A percentile compares a stretch with the other conserved stretches of the same genome.
Conservation (phyloP, 495 filamentous ascomycete species). For the Penicillium coffeae region DNA sequence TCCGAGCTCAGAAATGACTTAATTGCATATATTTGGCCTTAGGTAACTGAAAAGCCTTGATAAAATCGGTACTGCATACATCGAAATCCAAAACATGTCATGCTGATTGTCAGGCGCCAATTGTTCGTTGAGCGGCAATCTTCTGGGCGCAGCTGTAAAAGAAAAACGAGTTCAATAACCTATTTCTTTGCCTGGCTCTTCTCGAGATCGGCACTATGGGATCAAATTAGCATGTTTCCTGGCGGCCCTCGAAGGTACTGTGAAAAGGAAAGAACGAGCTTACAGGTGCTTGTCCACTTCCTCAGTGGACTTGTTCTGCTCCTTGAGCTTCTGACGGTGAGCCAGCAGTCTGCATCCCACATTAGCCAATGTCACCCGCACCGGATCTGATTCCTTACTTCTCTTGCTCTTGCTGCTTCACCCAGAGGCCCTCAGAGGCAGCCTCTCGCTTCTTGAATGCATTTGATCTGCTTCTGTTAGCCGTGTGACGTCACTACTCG, state of each 20-base stretch:
- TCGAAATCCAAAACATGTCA: not conserved
- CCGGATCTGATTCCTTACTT: constrained; percentile 48
- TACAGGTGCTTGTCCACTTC: constrained; percentile 79
- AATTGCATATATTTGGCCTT: not conserved
- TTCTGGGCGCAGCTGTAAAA: not conserved
- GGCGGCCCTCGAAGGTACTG: not conserved
- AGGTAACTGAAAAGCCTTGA: not conserved
- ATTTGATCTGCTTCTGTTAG: constrained; percentile 52
- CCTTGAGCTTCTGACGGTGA: constrained; percentile 67
- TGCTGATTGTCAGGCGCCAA: not conserved
- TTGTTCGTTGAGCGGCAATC: not conserved
- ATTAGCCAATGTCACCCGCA: not conserved
- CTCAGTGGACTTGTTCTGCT: constrained; percentile 70
- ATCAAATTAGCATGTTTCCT: not conserved
- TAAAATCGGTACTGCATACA: not conserved
- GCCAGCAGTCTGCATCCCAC: constrained; percentile 37
- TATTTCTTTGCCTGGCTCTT: constrained; percentile 67
- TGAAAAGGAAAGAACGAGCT: constrained; percentile 17
- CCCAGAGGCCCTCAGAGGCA: constrained; percentile 72
- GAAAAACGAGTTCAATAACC: not conserved
- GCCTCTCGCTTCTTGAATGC: constrained; percentile 82
- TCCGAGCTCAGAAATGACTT: not conserved
- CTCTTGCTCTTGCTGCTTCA: constrained; percentile 70
- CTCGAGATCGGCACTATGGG: constrained; percentile 60
- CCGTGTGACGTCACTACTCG: constrained; percentile 22